phyloP scores from a whole-genome alignment of 176 grass and related monocot species.

The Lolium rigidum region DNA sequence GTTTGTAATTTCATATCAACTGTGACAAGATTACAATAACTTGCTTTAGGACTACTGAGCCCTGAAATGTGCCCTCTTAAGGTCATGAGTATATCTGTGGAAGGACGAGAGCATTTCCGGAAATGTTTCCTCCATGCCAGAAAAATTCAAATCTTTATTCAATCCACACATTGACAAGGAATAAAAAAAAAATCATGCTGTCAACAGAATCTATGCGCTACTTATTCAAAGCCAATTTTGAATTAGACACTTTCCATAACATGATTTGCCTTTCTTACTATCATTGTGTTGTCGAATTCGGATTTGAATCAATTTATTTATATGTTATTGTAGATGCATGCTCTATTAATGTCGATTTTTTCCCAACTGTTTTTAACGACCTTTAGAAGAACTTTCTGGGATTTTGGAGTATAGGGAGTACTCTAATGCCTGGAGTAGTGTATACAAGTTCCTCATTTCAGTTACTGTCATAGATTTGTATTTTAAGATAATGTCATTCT shows the following conservation, averaged over 20 bases:
- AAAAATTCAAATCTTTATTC: background rate
- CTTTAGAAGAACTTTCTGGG: no score
- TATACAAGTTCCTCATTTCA: no score
- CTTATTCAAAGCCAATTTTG: background rate
- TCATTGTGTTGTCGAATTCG: background rate
- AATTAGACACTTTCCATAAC: background rate
- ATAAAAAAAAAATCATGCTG: background rate
- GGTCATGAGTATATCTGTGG: background rate
- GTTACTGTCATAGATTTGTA: background rate
- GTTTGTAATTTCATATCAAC: background rate
- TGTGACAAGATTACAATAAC: background rate
- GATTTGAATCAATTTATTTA: background rate
- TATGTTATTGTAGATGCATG: background rate
- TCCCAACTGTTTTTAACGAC: background rate
- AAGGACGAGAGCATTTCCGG: background rate
- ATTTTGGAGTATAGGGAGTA: background rate
- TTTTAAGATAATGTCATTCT: conserved; percentile 13
- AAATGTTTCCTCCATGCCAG: background rate
- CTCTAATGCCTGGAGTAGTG: background rate
- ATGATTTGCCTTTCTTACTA: background rate
- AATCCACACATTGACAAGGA: no score
- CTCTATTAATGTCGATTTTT: background rate
- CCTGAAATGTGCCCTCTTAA: background rate
- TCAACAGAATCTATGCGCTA: background rate
- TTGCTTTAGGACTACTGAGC: background rate